Evolutionary conservation across 371 early-diverging fungal genomes (phyloP).

Genomic region (Apophysomyces variabilis): DNA sequence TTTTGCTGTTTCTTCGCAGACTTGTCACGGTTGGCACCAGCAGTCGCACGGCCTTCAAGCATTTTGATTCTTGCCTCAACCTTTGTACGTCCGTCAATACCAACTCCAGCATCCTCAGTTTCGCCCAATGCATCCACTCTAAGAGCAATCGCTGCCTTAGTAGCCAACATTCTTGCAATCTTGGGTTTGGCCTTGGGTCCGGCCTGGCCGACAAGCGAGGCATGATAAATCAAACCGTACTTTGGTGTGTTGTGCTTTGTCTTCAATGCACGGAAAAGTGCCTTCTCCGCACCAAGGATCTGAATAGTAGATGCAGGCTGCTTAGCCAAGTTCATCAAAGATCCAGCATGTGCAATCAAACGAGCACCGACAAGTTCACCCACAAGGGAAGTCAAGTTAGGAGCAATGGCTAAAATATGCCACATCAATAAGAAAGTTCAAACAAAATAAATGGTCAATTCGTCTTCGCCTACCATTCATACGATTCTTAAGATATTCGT

Average conservation of each 20-base stretch:
- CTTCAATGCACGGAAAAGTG: constrained; percentile 95
- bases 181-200: constrained; percentile 90
- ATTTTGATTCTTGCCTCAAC: constrained; percentile 87
- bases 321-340: constrained; percentile 90
- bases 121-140: constrained; percentile 97
- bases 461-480: constrained; percentile 59
- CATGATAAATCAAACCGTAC: constrained; percentile 95
- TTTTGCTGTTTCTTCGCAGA: constrained; percentile 75
- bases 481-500: constrained; percentile 88
- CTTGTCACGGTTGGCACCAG: constrained; percentile 57
- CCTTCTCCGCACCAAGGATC: constrained; percentile 98
- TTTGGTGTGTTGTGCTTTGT: constrained; percentile 96
- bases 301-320: constrained; percentile 96
- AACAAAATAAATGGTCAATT: no score
- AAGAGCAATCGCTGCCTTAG: constrained; percentile 92
- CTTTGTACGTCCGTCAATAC: constrained; percentile 83
- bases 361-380: constrained; percentile 94
- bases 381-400: constrained; percentile 91
- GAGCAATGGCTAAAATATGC: constrained; percentile 73
- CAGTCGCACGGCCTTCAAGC: constrained; percentile 73
- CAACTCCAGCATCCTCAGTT: constrained; percentile 79
- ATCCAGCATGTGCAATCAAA: constrained; percentile 92
- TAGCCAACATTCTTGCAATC: constrained; percentile 90
- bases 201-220: constrained; percentile 88
- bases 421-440: background rate